Evolutionary conservation across 192 early-diverging fungal species (phyloP), one percentile per base, ranked within the genome.

Genomic region (Mortierella alpina): DNA sequence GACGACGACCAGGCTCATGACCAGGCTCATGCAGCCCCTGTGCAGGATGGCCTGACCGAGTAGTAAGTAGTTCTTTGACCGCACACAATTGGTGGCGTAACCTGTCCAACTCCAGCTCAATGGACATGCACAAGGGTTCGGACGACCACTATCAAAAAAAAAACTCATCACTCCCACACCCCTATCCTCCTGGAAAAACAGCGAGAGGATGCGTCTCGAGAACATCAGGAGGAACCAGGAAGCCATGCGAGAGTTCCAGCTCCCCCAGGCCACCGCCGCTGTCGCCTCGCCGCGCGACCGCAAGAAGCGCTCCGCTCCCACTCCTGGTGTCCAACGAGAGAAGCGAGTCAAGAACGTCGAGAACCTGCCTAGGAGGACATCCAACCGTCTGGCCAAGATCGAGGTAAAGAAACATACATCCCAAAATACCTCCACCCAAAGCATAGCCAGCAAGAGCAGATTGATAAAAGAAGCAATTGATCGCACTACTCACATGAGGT

Each of bases 161-260:
- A 39, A 22, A 45, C 10, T 17, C 13, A 9, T 5, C 8, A 15
- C 15, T 6, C 57, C n/a, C 18, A 2, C 8, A 9, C 54, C 20
- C 17, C 54, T 20, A 56, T 59, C 20, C 12, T 46, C 17, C 46
- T 23, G 11, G 12, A 59, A 44, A 39, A 69, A 47, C 51, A 84
- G 83, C 57, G 85, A 86, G 63, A 52, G 56, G 13, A 59, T 75
- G 58, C 72, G 85, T 14, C 56, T 76, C 2, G 85, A 86, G 51
- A 86, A 86, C 58, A 86, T 86, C 52, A 48, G 78, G 44, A 59
- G 63, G 18, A 86, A 86, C 63, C 49, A 76, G 48, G 83, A 82
- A 49, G 63, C 75, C 41, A 83, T 86, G 70, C 20, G 48, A 12
- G 49, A 69, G 48, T 67, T 86, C 20, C n/a, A 66, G 11, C 44